Evolutionary conservation across 2,329 filamentous ascomycete genomes (phyloP).

Genomic region (Ophiostoma ips): DNA sequence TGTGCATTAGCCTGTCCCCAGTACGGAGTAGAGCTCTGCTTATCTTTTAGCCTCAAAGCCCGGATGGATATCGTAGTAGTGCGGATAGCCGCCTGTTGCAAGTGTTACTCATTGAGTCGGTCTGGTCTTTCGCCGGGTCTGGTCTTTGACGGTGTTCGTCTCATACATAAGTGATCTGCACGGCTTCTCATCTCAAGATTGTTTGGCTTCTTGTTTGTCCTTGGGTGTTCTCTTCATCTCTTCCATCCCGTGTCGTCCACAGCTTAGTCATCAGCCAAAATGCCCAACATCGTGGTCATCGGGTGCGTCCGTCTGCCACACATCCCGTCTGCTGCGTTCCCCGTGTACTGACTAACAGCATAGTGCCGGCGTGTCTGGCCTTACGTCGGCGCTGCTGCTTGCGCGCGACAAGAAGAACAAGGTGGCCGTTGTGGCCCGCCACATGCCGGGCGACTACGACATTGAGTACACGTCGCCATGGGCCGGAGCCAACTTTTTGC

Average conservation of each 20-base stretch:
- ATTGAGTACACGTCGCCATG: conserved; percentile 83
- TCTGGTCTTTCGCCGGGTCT: too few species aligned
- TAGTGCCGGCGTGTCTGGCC: conserved; percentile 36
- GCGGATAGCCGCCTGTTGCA: too few species aligned
- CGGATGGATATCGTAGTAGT: too few species aligned
- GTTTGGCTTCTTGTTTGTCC: not conserved
- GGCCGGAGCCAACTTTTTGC: conserved; percentile 71
- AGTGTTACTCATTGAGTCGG: too few species aligned
- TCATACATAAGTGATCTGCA: too few species aligned
- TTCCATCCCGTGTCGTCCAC: not conserved
- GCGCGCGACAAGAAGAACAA: conserved; percentile 29
- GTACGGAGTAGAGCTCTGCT: too few species aligned
- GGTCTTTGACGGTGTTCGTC: too few species aligned
- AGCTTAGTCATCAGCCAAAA: conserved; percentile 10
- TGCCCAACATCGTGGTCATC: conserved; percentile 25
- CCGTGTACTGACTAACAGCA: not conserved
- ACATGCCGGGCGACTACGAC: conserved; percentile 89
- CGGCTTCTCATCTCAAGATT: too few species aligned
- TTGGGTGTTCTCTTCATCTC: not conserved
- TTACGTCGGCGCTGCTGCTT: conserved; percentile 36
- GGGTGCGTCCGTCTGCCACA: conserved; percentile 15
- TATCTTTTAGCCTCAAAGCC: too few species aligned
- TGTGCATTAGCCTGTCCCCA: not conserved
- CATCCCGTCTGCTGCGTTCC: not conserved
- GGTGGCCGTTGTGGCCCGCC: conserved; percentile 44